A percentile compares a stretch with the other conserved stretches of the same genome.
Evolutionary conservation across 768 basidiomycete genomes (phyloP).

Genomic region (Basidioascus undulatus): DNA sequence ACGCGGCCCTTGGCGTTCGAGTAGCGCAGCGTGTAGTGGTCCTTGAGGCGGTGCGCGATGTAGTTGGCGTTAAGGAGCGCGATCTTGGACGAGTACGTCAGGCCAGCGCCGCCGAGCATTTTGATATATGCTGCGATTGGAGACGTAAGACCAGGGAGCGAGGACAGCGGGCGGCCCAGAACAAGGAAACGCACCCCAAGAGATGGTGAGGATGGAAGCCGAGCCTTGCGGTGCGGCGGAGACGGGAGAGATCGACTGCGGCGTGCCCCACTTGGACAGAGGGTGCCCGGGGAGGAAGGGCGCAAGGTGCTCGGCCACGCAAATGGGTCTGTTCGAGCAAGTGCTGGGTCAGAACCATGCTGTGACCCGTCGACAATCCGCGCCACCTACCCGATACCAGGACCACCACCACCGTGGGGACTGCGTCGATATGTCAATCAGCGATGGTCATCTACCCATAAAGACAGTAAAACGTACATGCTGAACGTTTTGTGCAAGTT

Average conservation of each 20-base stretch:
- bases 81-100: conserved; percentile 58
- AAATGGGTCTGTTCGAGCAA: conserved; percentile 37
- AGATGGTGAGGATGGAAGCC: conserved; percentile 82
- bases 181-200: conserved; percentile 29
- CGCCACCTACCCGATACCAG: conserved; percentile 59
- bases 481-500: conserved; percentile 97
- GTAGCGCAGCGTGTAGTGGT: conserved; percentile 65
- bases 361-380: too few relatives aligned
- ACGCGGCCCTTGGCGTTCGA: conserved; percentile 77
- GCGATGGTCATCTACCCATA: not conserved
- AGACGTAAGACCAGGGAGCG: not conserved
- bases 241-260: conserved; percentile 60
- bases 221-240: conserved; percentile 84
- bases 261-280: conserved; percentile 35
- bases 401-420: conserved; percentile 92
- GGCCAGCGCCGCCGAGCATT: conserved; percentile 93
- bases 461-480: conserved; percentile 38
- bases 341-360: not conserved
- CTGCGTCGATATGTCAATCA: conserved; percentile 19
- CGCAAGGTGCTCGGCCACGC: conserved; percentile 73
- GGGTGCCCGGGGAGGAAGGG: conserved; percentile 88
- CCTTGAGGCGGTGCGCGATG: conserved; percentile 67
- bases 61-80: conserved; percentile 93
- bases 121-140: conserved; percentile 48
- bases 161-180: too few relatives aligned